phyloP scores from a whole-genome alignment of 2,329 filamentous ascomycete genomes.

The Phialocephala sp. region DNA sequence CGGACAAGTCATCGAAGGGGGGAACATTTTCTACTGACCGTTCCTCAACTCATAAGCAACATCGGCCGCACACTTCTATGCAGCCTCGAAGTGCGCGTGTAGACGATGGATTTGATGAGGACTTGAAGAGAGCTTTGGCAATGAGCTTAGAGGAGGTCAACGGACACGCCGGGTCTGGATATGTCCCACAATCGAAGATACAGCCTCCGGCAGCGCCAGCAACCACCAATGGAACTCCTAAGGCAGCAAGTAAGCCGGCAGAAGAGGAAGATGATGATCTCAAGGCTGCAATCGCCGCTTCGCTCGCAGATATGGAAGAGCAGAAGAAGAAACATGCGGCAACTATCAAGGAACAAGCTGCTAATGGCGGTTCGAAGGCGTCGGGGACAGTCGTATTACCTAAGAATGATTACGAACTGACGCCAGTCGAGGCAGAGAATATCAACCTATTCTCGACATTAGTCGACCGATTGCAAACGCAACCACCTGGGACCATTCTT shows the following conservation, averaged over 20 bases:
- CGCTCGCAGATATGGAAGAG: slow-evolving; percentile 95
- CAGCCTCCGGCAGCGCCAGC: slow-evolving; percentile 44
- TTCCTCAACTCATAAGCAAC: slow-evolving; percentile 62
- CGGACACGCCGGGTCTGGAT: slow-evolving; percentile 71
- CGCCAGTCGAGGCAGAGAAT: slow-evolving; percentile 92
- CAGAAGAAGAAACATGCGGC: slow-evolving; percentile 92
- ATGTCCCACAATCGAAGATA: slow-evolving; percentile 67
- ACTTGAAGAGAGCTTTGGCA: slow-evolving; percentile 88
- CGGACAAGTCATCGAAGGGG: slow-evolving; percentile 67
- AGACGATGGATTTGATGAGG: slow-evolving; percentile 92
- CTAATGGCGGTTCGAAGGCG: slow-evolving; percentile 54
- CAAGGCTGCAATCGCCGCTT: slow-evolving; percentile 93
- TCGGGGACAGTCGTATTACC: slow-evolving; percentile 65
- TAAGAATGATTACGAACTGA: slow-evolving; percentile 94
- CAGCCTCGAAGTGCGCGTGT: slow-evolving; percentile 88
- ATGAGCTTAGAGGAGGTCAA: slow-evolving; percentile 97
- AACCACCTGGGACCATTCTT: slow-evolving; percentile 94
- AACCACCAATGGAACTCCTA: slow-evolving; percentile 39
- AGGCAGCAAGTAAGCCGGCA: slow-evolving; percentile 54
- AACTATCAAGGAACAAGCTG: slow-evolving; percentile 79
- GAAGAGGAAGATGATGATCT: slow-evolving; percentile 93
- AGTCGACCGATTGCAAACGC: slow-evolving; percentile 92
- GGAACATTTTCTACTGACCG: slow-evolving; percentile 48
- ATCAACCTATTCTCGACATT: slow-evolving; percentile 95
- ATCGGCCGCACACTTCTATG: slow-evolving; percentile 69